Evolutionary conservation across 352 stramenopile species (phyloP).

Genomic region (Globisporangium canariense): DNA sequence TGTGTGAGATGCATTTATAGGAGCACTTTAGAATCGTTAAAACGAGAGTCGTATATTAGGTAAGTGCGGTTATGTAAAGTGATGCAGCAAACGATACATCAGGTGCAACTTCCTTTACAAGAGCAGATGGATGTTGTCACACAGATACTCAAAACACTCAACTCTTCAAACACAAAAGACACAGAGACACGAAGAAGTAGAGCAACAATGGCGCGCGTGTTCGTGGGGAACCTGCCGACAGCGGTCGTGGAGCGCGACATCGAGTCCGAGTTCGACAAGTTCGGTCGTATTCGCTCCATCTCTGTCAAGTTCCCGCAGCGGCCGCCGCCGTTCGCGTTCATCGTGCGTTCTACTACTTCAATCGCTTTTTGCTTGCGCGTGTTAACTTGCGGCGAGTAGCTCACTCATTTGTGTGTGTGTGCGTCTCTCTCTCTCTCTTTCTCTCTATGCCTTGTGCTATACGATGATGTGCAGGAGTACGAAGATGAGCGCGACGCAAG

Average conservation of each 20-base stretch:
- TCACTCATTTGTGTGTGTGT: not conserved
- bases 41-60: not conserved
- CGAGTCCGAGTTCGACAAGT: slow-evolving; percentile 50
- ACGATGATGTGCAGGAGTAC: slow-evolving; percentile 40
- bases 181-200: not conserved
- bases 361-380: not conserved
- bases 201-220: slow-evolving; percentile 36
- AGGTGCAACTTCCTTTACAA: not conserved
- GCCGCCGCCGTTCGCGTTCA: slow-evolving; percentile 48
- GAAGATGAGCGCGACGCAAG: slow-evolving; percentile 51
- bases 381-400: not conserved
- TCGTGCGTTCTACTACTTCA: slow-evolving; percentile 33
- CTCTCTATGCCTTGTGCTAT: not conserved
- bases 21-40: not conserved
- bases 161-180: not conserved
- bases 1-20: not conserved
- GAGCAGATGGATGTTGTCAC: not conserved
- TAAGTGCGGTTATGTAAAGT: not conserved
- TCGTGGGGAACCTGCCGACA: slow-evolving; percentile 61
- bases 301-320: slow-evolving; percentile 55
- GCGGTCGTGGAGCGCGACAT: slow-evolving; percentile 55
- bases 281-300: slow-evolving; percentile 38
- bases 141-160: not conserved
- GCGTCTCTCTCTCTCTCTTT: no score
- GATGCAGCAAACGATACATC: not conserved